Percentiles rank a stretch among this genome's conserved stretches.
These are phyloP conservation scores for Clarireedia homoeocarpa DNA, from an alignment of 2,329 filamentous ascomycete species.

Conservation along the genomic window DNA sequence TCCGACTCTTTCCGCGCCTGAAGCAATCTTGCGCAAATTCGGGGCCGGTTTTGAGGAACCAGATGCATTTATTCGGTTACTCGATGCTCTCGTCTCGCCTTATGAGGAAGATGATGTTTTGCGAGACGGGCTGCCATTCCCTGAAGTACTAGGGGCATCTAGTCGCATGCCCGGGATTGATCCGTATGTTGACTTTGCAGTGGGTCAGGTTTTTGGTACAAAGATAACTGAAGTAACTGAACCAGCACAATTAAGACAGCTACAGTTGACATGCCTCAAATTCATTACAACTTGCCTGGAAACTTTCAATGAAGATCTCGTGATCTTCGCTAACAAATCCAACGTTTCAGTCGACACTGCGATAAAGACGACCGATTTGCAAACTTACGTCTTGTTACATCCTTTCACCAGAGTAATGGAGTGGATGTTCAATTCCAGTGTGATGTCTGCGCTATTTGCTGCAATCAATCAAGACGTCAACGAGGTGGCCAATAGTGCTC, in stretches of 20 bases:
- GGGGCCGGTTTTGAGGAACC: conserved; percentile 77
- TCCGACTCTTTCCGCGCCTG: conserved; percentile 37
- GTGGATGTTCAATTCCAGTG: conserved; percentile 92
- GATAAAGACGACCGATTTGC: conserved; percentile 66
- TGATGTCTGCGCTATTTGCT: conserved; percentile 70
- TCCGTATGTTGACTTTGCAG: conserved; percentile 82
- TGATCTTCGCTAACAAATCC: conserved; percentile 75
- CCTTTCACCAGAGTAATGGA: conserved; percentile 95
- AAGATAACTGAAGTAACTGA: conserved; percentile 51
- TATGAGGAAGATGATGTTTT: conserved; percentile 51
- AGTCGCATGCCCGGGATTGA: conserved; percentile 82
- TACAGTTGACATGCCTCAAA: conserved; percentile 74
- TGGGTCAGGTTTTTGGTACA: conserved; percentile 68
- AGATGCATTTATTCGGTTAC: conserved; percentile 71
- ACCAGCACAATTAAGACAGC: conserved; percentile 59
- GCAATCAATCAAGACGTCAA: conserved; percentile 69
- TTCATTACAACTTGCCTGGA: conserved; percentile 73
- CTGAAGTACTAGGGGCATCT: conserved; percentile 71
- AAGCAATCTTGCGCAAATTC: conserved; percentile 65
- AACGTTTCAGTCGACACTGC: conserved; percentile 67
- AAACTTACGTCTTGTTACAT: conserved; percentile 76
- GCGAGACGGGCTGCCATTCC: conserved; percentile 75
- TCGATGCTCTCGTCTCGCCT: conserved; percentile 65
- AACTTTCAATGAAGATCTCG: conserved; percentile 90
- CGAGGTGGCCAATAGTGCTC: conserved; percentile 62